Evolutionary conservation across 2,329 filamentous ascomycete genomes (phyloP).

Genomic region (Paecilomyces fulvus): DNA sequence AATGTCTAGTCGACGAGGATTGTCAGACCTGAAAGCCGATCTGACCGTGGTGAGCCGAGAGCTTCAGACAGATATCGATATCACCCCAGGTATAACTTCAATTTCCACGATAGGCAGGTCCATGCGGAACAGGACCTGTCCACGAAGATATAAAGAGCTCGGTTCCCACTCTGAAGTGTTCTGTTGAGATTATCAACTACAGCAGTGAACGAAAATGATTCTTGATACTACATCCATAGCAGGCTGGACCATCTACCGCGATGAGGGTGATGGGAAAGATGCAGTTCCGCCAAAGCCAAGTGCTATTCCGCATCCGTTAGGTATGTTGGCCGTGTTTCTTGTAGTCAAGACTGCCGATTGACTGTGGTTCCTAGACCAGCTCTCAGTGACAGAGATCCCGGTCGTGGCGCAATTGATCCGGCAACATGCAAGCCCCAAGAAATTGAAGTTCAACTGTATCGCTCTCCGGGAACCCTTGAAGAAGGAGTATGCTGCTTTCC

Average conservation of each 20-base stretch:
- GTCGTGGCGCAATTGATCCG: slow-evolving; percentile 17
- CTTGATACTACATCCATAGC: slow-evolving; percentile 11
- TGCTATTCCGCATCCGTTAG: slow-evolving; percentile 7
- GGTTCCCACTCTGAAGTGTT: neutral
- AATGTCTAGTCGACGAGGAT: neutral
- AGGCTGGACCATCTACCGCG: slow-evolving; percentile 10
- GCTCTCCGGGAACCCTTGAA: slow-evolving; percentile 48
- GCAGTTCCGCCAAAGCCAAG: slow-evolving; percentile 4
- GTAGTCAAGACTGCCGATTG: neutral
- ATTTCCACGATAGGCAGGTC: neutral
- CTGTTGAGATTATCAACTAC: neutral
- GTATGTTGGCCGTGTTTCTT: slow-evolving; percentile 1
- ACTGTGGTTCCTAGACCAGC: slow-evolving; percentile 11
- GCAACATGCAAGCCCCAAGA: slow-evolving; percentile 18
- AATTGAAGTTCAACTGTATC: slow-evolving; percentile 34
- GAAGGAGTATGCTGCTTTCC: slow-evolving; percentile 23
- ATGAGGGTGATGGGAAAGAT: slow-evolving; percentile 6
- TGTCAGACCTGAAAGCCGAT: neutral
- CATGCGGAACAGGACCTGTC: neutral
- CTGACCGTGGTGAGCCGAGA: neutral
- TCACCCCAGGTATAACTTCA: neutral
- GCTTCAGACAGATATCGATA: neutral
- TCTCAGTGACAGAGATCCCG: slow-evolving; percentile 22
- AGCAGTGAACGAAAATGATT: slow-evolving; percentile 5
- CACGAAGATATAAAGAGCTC: neutral